Conservation (phyloP, 306 rosid species). For the Ormosia semicastrata region DNA sequence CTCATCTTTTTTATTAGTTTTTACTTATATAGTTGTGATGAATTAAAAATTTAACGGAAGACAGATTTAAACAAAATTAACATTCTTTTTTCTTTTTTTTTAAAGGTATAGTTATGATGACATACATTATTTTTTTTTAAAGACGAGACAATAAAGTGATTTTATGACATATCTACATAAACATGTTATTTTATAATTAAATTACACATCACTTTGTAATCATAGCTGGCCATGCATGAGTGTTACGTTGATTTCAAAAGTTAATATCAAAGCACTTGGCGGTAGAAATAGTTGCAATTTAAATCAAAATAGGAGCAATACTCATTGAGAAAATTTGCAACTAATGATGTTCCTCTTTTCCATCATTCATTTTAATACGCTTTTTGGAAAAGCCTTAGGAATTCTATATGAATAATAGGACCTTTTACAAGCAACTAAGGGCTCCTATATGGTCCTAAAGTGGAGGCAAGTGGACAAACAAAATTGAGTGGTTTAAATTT, state of each 20-base stretch:
- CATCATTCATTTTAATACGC: constrained; percentile 29
- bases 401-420: background rate
- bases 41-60: background rate
- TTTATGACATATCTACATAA: background rate
- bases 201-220: background rate
- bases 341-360: constrained; percentile 16
- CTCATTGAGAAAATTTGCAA: constrained; percentile 11
- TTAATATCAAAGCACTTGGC: background rate
- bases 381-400: constrained; percentile 25
- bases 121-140: background rate
- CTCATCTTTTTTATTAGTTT: background rate
- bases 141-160: background rate
- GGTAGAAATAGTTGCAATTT: background rate
- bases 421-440: background rate
- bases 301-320: background rate
- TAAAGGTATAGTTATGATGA: background rate
- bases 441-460: constrained; percentile 24
- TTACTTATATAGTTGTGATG: background rate
- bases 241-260: background rate
- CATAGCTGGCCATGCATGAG: background rate
- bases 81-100: background rate
- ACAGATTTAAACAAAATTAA: background rate
- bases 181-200: background rate
- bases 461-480: constrained; percentile 31
- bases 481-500: constrained; percentile 26